Percentiles rank a stretch among this genome's conserved stretches.
Conservation (phyloP, 148 eudicot genomes). For the Cornus suecica region DNA sequence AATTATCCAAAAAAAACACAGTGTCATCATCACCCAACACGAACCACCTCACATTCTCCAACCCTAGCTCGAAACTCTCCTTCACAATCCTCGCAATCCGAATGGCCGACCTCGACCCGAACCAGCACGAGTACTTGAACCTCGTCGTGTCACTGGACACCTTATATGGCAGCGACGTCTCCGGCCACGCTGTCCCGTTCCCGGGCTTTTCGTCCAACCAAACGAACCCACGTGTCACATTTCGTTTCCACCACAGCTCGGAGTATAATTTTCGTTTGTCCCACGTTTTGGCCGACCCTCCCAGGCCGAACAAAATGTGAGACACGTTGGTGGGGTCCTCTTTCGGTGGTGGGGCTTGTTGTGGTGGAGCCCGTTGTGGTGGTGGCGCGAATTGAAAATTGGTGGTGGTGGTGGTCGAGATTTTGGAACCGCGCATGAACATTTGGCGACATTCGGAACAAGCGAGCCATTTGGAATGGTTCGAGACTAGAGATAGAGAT, state of each 20-base stretch:
- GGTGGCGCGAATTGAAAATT: too few relatives aligned
- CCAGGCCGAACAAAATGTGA: slow-evolving; percentile 40
- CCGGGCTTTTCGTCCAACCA: slow-evolving; percentile 42
- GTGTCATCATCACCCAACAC: slow-evolving; percentile 58
- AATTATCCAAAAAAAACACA: slow-evolving; percentile 39
- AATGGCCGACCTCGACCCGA: slow-evolving; percentile 29
- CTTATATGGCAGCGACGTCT: slow-evolving; percentile 30
- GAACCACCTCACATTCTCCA: slow-evolving; percentile 43
- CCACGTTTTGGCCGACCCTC: slow-evolving; percentile 46
- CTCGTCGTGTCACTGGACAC: slow-evolving; percentile 31
- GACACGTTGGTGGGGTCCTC: slow-evolving; percentile 27
- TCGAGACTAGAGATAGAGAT: slow-evolving; percentile 15
- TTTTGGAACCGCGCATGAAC: not conserved
- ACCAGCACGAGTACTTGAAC: slow-evolving; percentile 36
- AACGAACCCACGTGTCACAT: slow-evolving; percentile 36
- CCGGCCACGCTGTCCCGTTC: slow-evolving; percentile 20
- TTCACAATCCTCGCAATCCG: slow-evolving; percentile 43
- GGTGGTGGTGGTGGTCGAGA: not conserved
- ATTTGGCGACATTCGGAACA: slow-evolving; percentile 10
- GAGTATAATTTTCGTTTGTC: slow-evolving; percentile 23
- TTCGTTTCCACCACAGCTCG: slow-evolving; percentile 43
- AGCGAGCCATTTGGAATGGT: not conserved
- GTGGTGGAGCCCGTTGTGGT: too few relatives aligned
- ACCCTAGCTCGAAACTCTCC: slow-evolving; percentile 40
- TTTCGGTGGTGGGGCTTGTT: too few relatives aligned